Conservation (phyloP, 2,329 filamentous ascomycete species). For the Didymella segeticola region DNA sequence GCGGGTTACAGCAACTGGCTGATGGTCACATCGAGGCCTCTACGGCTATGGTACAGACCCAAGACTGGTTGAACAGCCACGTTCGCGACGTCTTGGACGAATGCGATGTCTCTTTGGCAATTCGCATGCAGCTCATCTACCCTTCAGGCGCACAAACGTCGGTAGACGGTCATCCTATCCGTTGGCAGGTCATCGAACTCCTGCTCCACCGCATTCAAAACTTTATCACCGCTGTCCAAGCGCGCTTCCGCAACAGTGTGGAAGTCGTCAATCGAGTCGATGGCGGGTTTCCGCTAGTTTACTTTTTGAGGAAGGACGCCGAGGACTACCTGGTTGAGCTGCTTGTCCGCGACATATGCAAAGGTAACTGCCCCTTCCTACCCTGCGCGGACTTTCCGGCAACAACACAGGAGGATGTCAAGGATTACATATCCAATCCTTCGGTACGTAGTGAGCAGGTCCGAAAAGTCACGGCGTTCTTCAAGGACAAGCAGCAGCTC, state of each 20-base stretch:
- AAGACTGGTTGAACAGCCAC: constrained; percentile 57
- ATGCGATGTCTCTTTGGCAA: constrained; percentile 55
- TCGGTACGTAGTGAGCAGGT: constrained; percentile 23
- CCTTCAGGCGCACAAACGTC: constrained; percentile 51
- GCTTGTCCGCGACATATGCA: constrained; percentile 44
- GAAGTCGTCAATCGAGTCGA: constrained; percentile 53
- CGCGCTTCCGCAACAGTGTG: constrained; percentile 54
- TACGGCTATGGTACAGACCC: constrained; percentile 57
- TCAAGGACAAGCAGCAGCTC: constrained; percentile 52
- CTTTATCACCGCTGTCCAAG: constrained; percentile 45
- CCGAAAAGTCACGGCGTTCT: constrained; percentile 32
- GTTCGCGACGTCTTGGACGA: constrained; percentile 71
- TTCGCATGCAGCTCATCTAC: constrained; percentile 53
- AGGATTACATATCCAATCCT: constrained; percentile 42
- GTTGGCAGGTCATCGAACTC: constrained; percentile 50
- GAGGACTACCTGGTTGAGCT: constrained; percentile 36
- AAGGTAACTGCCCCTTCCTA: constrained; percentile 34
- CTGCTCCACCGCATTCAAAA: constrained; percentile 42
- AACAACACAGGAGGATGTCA: constrained; percentile 36
- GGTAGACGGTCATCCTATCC: constrained; percentile 50
- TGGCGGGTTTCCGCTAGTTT: constrained; percentile 61
- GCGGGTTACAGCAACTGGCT: constrained; percentile 63
- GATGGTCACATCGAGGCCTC: constrained; percentile 55
- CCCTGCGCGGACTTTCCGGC: constrained; percentile 35
- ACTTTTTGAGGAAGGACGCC: constrained; percentile 58